Percentiles rank a stretch among this genome's conserved stretches.
Conservation (phyloP, 1,139 yeast genomes). For the Candida glucosophila region DNA sequence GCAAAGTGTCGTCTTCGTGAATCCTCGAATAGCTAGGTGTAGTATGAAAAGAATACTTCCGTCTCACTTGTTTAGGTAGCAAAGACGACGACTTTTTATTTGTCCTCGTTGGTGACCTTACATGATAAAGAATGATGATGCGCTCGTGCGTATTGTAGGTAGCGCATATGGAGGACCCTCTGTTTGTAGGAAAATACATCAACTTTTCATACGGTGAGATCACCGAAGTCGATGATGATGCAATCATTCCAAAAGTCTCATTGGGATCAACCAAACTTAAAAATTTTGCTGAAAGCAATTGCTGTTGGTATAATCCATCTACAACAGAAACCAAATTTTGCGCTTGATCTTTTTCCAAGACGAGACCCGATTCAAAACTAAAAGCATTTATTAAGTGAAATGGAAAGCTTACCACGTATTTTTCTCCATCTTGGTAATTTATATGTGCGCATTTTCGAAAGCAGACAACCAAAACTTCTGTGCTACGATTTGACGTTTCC, state of each 20-base stretch:
- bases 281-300: conserved; percentile 36
- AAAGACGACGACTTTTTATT: conserved; percentile 5
- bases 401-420: conserved; percentile 55
- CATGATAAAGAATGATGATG: conserved; percentile 40
- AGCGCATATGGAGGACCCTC: conserved; percentile 36
- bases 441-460: conserved; percentile 44
- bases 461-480: conserved; percentile 39
- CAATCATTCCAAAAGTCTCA: conserved; percentile 57
- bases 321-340: conserved; percentile 6
- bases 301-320: conserved; percentile 14
- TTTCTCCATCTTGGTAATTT: conserved; percentile 50
- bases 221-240: conserved; percentile 63
- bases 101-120: conserved; percentile 30
- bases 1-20: conserved; percentile 29
- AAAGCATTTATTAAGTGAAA: conserved; percentile 49
- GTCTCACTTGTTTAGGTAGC: conserved; percentile 11
- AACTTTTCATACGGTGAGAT: conserved; percentile 53
- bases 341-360: conserved; percentile 41
- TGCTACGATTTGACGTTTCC: conserved; percentile 2
- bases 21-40: conserved; percentile 38
- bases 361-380: conserved; percentile 56
- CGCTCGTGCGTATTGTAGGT: conserved; percentile 42
- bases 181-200: conserved; percentile 37
- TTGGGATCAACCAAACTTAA: conserved; percentile 62
- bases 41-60: conserved; percentile 20